phyloP scores from a whole-genome alignment of 371 early-diverging fungal genomes.

The Mucor velutinosus region DNA sequence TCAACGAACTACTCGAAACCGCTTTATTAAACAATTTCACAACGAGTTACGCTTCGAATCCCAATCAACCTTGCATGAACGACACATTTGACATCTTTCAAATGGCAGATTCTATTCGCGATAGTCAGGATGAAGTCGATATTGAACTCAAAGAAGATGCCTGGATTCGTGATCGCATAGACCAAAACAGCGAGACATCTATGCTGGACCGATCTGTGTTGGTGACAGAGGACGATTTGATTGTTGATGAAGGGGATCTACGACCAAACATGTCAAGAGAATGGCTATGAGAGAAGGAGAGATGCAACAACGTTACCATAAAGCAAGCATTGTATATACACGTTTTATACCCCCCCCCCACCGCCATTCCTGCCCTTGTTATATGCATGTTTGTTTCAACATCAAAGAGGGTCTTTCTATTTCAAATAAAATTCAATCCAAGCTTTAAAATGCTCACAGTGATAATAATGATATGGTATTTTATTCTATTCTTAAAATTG shows the following conservation, averaged over 20 bases:
- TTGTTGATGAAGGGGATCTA: constrained; percentile 18
- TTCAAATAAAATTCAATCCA: no score
- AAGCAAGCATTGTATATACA: not conserved
- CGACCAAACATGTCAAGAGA: constrained; percentile 8
- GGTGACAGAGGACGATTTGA: constrained; percentile 10
- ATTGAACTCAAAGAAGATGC: constrained; percentile 2
- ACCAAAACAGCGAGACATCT: not conserved
- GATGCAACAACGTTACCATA: not conserved
- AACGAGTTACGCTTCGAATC: not conserved
- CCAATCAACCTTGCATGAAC: not conserved
- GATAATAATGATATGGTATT: not conserved
- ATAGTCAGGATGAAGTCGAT: constrained; percentile 10
- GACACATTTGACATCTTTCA: constrained; percentile 9
- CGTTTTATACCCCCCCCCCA: not conserved
- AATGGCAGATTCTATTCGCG: not conserved
- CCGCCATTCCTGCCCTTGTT: not conserved
- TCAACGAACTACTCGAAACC: constrained; percentile 14
- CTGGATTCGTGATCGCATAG: not conserved
- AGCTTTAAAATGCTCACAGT: not conserved
- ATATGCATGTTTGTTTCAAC: not conserved
- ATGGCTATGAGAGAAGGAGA: not conserved
- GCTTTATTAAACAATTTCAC: constrained; percentile 2
- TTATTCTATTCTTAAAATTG: not conserved
- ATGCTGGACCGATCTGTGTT: no score
- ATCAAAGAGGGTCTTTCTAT: not conserved